Evolutionary conservation across 2,329 filamentous ascomycete genomes (phyloP).

Genomic region (Cryoendolithus antarcticus): DNA sequence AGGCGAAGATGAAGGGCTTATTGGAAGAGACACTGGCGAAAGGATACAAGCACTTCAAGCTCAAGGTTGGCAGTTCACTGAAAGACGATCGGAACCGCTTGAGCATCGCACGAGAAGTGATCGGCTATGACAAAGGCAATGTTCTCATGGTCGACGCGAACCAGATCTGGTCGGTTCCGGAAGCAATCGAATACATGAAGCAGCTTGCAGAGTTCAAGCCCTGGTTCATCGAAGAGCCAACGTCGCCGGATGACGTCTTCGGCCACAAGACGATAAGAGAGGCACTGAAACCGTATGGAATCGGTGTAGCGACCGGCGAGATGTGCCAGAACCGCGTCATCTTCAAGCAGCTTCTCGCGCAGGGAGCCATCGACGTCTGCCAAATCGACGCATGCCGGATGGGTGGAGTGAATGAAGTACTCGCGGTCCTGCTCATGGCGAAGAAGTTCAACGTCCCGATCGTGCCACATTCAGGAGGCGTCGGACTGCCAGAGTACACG

Average conservation of each 20-base stretch:
- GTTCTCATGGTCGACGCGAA: slow-evolving; percentile 90
- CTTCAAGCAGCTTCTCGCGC: slow-evolving; percentile 80
- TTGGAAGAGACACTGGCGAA: slow-evolving; percentile 61
- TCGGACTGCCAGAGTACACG: slow-evolving; percentile 86
- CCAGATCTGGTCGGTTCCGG: slow-evolving; percentile 79
- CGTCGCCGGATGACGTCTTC: slow-evolving; percentile 76
- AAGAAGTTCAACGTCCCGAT: slow-evolving; percentile 68
- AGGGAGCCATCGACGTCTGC: slow-evolving; percentile 72
- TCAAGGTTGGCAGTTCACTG: slow-evolving; percentile 70
- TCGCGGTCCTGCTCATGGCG: slow-evolving; percentile 80
- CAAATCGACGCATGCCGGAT: slow-evolving; percentile 85
- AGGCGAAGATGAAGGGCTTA: slow-evolving; percentile 71
- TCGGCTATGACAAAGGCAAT: slow-evolving; percentile 72
- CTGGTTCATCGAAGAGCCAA: slow-evolving; percentile 94
- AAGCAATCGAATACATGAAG: slow-evolving; percentile 79
- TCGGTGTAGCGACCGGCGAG: slow-evolving; percentile 82
- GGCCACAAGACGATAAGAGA: slow-evolving; percentile 78
- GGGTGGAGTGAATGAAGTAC: slow-evolving; percentile 81
- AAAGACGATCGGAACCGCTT: slow-evolving; percentile 61
- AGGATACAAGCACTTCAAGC: slow-evolving; percentile 78
- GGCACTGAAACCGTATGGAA: slow-evolving; percentile 59
- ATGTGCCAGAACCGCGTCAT: slow-evolving; percentile 93
- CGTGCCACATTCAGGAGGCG: slow-evolving; percentile 79
- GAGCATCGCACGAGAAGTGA: slow-evolving; percentile 61
- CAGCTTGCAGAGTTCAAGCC: slow-evolving; percentile 71